Evolutionary conservation across 176 grass and related monocot species (phyloP).

Genomic region (Aegilops bicornis): DNA sequence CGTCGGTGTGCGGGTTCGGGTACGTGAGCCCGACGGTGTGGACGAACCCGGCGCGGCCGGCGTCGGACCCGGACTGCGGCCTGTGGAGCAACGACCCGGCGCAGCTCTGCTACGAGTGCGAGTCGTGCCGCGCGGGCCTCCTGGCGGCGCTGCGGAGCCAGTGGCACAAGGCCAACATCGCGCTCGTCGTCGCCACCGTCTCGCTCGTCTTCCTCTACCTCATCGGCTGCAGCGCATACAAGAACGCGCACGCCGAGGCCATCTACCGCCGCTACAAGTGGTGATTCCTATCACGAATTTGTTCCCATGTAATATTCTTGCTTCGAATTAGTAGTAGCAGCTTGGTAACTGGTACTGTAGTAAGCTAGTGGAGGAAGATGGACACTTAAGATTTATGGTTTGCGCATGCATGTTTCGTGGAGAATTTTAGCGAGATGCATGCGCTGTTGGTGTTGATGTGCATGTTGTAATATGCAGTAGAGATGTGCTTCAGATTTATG

Average conservation of each 20-base stretch:
- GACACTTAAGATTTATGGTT: neutral
- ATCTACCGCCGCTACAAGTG: slow-evolving; percentile 83
- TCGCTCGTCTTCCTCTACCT: slow-evolving; percentile 82
- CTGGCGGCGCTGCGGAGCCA: slow-evolving; percentile 66
- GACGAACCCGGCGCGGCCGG: slow-evolving; percentile 45
- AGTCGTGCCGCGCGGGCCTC: slow-evolving; percentile 79
- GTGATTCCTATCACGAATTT: neutral
- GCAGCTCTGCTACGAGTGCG: slow-evolving; percentile 81
- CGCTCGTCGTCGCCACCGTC: slow-evolving; percentile 74
- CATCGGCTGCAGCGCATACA: slow-evolving; percentile 89
- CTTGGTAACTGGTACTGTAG: neutral
- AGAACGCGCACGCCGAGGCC: slow-evolving; percentile 79
- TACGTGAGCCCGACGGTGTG: slow-evolving; percentile 94
- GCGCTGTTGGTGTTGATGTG: neutral
- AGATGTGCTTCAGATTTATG: neutral
- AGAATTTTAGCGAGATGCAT: neutral
- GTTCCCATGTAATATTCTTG: neutral
- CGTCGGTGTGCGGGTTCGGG: slow-evolving; percentile 59
- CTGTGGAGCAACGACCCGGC: slow-evolving; percentile 72
- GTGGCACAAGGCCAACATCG: slow-evolving; percentile 88
- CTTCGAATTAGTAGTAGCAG: neutral
- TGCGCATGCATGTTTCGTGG: neutral
- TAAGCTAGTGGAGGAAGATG: neutral
- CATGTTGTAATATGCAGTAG: slow-evolving; percentile 2
- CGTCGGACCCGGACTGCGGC: slow-evolving; percentile 62